Evolutionary conservation across 2,329 filamentous ascomycete species (phyloP), one percentile per base, ranked within the genome.

Genomic region (Cladophialophora carrionii): DNA sequence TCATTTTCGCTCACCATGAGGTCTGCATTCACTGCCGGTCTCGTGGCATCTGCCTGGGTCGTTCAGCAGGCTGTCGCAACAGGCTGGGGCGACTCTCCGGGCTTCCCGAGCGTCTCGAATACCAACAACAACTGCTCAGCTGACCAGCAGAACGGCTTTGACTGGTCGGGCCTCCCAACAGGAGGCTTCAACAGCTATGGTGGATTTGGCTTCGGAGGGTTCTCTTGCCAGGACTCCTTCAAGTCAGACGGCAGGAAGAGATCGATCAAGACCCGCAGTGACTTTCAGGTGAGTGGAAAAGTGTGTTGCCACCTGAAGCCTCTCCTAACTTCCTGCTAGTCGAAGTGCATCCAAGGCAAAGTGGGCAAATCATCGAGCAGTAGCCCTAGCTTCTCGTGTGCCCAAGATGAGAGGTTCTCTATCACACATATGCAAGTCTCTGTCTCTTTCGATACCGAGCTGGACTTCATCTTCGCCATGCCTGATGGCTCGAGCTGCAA

Each of bases 381-480:
- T 32, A 83, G 84, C 63, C 86, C 87, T 41, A 86, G 83, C 66
- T 88, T 92, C 76, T 77, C 78, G n/a, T 83, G 79, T 68, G 82
- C 83, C 73, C 74, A 78, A 43, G 76, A 83, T 71, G 81, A 84
- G 60, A 77, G 75, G 69, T 95, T 96, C 83, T 95, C 92, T 41
- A 87, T 96, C 73, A 85, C 82, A 70, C 83, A 86, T 72, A 85
- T 96, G 77, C 83, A 94, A 69, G 81, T 97, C 71, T 87, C 86
- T 53, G 84, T 87, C 69, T 88, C 91, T 74, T 87, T 89, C 74
- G 89, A 94, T 78, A 88, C 86, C 71, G 87, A 93, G 69, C 80
- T 98, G 61, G 88, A 94, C 78, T 92, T 96, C 81, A 85, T 91
- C 82, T 97, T 94, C 80, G 84, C 83, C 73, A 96, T 97, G 92